Evolutionary conservation across 768 basidiomycete species (phyloP), one percentile per base, ranked within the genome.

Genomic region (Leccinellum albellum): DNA sequence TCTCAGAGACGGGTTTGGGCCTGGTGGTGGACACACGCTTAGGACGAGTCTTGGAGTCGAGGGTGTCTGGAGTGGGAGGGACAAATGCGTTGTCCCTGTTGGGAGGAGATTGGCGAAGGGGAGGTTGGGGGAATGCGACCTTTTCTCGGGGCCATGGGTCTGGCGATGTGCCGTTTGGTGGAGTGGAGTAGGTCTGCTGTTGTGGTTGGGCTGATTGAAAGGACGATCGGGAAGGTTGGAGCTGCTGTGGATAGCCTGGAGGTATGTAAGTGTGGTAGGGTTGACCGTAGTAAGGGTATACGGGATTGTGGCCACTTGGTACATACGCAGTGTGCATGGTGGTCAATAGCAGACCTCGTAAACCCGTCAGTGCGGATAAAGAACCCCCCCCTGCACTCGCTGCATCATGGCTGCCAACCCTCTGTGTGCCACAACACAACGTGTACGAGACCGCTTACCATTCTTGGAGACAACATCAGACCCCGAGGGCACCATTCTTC

Each of bases 231-330:
- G 37, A 40, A 40, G 37, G 37, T 14, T 40, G 37, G 10, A 10
- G 9, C 6, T 40, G 37, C 37, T 40, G 71, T 1, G 61, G 40
- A 50, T 72, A 72, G 1, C 66, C 69, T 2, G 70, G 72, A 23
- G 70, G 70, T 1, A 73, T 48, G 57, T 71, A 71, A 3, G 72
- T 66, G 21, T 82, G 79, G 24, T 72, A 67, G 12, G 77, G 76
- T 47, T 80, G 79, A 20, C 70, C 71, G 60, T 79, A 80, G 70
- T 78, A 78, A 24, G 74, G 67, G 68, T 81, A 82, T 49, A 66
- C 73, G 50, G 71, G 62, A 47, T 76, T 79, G 65, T 78, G 79
- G 46, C 63, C 74, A 42, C 40, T 42, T 20, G 20, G 40, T 4
- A 20, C 40, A 21, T 42, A 42, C 35, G 35, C 17, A 37, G 35